Conservation (phyloP, 192 early-diverging fungal genomes). For the Coemansia sp. region DNA sequence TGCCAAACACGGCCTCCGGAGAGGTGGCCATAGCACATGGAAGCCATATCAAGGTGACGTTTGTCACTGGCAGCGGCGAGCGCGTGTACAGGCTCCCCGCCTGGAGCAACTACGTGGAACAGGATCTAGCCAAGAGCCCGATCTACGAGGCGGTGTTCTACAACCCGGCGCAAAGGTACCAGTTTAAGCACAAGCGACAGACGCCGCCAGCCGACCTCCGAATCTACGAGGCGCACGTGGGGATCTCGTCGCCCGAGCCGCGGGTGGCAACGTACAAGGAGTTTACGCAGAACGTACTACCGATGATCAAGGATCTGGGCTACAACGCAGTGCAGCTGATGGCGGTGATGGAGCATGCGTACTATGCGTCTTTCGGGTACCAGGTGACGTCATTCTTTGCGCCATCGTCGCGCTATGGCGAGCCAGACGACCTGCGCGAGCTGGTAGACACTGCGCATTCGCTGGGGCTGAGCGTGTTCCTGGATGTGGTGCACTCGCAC, state of each 20-base stretch:
- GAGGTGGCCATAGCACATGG: conserved; percentile 74
- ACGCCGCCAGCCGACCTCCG: conserved; percentile 64
- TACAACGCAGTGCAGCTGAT: conserved; percentile 85
- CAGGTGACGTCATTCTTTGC: conserved; percentile 98
- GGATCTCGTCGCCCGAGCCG: conserved; percentile 85
- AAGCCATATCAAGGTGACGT: conserved; percentile 85
- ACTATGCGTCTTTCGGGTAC: conserved; percentile 97
- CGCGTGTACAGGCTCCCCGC: conserved; percentile 88
- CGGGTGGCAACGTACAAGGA: conserved; percentile 85
- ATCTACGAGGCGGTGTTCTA: conserved; percentile 93
- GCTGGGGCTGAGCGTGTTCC: conserved; percentile 79
- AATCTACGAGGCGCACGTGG: conserved; percentile 96
- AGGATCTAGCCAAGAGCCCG: conserved; percentile 77
- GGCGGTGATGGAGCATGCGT: conserved; percentile 99
- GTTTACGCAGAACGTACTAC: conserved; percentile 82
- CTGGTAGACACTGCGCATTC: conserved; percentile 91
- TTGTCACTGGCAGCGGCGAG: conserved; percentile 71
- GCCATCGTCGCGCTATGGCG: conserved; percentile 87
- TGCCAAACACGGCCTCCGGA: conserved; percentile 66
- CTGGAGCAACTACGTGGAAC: conserved; percentile 80
- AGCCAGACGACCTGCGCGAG: conserved; percentile 90
- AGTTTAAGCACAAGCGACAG: conserved; percentile 75
- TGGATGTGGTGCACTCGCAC: conserved; percentile 97
- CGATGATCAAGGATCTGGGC: conserved; percentile 78
- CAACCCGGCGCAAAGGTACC: conserved; percentile 80